phyloP scores from a whole-genome alignment of 2,329 filamentous ascomycete genomes.

The Hymenoscyphus albidus region DNA sequence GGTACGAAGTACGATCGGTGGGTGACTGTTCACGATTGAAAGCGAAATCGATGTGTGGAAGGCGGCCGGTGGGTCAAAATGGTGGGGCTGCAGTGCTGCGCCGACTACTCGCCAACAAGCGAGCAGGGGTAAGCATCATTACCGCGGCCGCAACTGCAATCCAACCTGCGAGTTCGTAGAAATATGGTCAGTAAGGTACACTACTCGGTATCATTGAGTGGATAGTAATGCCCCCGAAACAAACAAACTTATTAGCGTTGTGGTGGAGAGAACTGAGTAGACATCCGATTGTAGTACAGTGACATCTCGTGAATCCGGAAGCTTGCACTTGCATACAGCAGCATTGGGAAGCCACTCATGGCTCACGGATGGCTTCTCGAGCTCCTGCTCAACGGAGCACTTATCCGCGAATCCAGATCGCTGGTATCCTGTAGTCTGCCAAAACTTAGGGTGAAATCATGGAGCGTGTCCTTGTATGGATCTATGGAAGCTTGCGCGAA shows the following conservation, averaged over 20 bases:
- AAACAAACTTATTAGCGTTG: not conserved
- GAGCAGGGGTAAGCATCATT: conserved; percentile 8
- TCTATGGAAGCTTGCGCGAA: conserved; percentile 15
- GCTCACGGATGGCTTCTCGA: not conserved
- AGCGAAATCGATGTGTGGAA: not conserved
- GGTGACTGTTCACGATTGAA: not conserved
- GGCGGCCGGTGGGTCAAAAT: not conserved
- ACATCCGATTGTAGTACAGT: not conserved
- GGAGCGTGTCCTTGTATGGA: not conserved
- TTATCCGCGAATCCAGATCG: not conserved
- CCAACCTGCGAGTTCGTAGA: not conserved
- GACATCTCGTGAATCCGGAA: not conserved
- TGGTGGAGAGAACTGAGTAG: not conserved
- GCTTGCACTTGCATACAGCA: conserved; percentile 1
- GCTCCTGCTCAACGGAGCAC: not conserved
- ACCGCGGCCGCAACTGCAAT: conserved; percentile 8
- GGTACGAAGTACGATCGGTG: conserved; percentile 2
- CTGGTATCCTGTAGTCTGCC: not conserved
- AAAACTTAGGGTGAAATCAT: not conserved
- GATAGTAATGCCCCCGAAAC: not conserved
- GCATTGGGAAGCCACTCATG: not conserved
- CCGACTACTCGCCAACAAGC: conserved; percentile 7
- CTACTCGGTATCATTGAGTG: not conserved
- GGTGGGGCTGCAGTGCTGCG: conserved; percentile 1
- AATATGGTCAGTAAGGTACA: not conserved